These are phyloP conservation scores for Limonium bicolor DNA, from an alignment of 148 eudicot species.

Conservation along the genomic window DNA sequence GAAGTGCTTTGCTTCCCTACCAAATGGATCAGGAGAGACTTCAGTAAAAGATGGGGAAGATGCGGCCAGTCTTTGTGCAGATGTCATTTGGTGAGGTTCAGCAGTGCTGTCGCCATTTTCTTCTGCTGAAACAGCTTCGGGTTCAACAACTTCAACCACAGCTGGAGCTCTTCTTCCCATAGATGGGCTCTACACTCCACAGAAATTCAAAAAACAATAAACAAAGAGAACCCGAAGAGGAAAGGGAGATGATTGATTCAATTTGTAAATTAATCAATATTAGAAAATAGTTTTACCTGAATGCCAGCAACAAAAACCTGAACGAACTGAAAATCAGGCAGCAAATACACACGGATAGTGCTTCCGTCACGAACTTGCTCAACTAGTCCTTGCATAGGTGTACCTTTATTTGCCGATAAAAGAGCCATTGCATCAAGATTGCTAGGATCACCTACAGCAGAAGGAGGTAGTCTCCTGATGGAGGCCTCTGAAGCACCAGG, in stretches of 20 bases:
- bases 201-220: background rate
- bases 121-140: conserved; percentile 26
- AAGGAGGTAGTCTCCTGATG: conserved; percentile 81
- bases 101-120: conserved; percentile 47
- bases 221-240: background rate
- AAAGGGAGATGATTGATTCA: background rate
- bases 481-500: conserved; percentile 84
- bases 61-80: conserved; percentile 79
- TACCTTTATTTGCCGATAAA: conserved; percentile 48
- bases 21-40: conserved; percentile 63
- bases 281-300: conserved; percentile 29
- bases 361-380: conserved; percentile 98
- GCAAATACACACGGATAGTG: conserved; percentile 68
- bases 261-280: background rate
- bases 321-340: conserved; percentile 73
- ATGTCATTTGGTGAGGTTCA: conserved; percentile 47
- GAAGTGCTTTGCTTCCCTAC: conserved; percentile 91
- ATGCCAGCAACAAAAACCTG: conserved; percentile 88
- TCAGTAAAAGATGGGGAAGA: conserved; percentile 35
- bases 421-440: conserved; percentile 53
- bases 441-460: conserved; percentile 61
- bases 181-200: conserved; percentile 50
- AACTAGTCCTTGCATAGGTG: conserved; percentile 63
- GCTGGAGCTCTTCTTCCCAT: conserved; percentile 61
- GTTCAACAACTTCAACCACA: conserved; percentile 27